These are phyloP conservation scores for Cornus controversa DNA, from an alignment of 148 eudicot species.

Conservation along the genomic window DNA sequence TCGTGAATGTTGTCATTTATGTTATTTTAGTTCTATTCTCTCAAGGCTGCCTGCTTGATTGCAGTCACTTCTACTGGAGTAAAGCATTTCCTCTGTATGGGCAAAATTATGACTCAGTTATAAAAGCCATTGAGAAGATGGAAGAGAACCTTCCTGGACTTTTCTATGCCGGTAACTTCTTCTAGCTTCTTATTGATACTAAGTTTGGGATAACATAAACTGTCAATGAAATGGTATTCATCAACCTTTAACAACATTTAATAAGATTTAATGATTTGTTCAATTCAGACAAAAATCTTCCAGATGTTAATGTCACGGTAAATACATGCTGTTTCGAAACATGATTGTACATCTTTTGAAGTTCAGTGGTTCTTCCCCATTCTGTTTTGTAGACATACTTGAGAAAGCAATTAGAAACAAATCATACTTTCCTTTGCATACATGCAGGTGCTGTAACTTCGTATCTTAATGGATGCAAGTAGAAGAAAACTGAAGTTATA, in stretches of 20 bases:
- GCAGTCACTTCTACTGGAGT: conserved; percentile 88
- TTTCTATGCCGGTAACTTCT: conserved; percentile 77
- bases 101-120: conserved; percentile 59
- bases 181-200: not conserved
- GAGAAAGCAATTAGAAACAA: not conserved
- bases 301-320: not conserved
- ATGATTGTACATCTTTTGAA: too few species aligned
- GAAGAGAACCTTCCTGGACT: conserved; percentile 87
- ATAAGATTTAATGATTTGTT: not conserved
- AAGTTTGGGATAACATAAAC: not conserved
- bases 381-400: not conserved
- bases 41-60: conserved; percentile 20
- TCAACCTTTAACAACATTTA: not conserved
- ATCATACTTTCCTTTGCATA: not conserved
- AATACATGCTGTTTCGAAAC: too few species aligned
- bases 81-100: conserved; percentile 93
- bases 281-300: not conserved
- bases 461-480: too few species aligned
- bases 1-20: not conserved
- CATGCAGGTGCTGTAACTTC: not conserved
- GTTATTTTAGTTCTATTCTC: not conserved
- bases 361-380: not conserved
- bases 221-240: not conserved
- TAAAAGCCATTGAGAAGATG: conserved; percentile 76
- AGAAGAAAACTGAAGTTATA: too few species aligned